A percentile compares a stretch with the other conserved stretches of the same genome.
Evolutionary conservation across 805 yeast genomes (phyloP).

Genomic region (Dipodascopsis tothii): DNA sequence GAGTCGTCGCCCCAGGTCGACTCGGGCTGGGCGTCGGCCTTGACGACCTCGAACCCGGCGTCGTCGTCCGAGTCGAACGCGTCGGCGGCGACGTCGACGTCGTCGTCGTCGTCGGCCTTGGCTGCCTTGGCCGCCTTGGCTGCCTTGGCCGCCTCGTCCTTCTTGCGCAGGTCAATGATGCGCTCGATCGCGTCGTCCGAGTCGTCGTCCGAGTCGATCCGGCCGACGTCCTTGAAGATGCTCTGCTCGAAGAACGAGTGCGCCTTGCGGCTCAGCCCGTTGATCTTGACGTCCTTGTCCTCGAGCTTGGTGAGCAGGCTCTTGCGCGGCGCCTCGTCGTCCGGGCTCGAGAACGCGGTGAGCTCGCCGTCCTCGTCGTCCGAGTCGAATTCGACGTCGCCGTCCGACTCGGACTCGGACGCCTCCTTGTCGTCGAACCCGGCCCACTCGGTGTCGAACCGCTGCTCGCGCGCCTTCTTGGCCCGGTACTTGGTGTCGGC

Average conservation of each 20-base stretch:
- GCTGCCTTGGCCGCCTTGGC: no score
- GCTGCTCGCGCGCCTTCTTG: conserved; percentile 44
- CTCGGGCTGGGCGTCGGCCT: neutral
- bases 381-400: conserved; percentile 28
- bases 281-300: conserved; percentile 21
- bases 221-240: conserved; percentile 30
- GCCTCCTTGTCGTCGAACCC: conserved; percentile 33
- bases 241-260: conserved; percentile 35
- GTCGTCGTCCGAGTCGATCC: conserved; percentile 23
- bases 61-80: conserved; percentile 11
- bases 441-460: conserved; percentile 44
- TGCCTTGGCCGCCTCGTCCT: conserved; percentile 21
- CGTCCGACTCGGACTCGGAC: conserved; percentile 22
- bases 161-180: conserved; percentile 6
- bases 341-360: conserved; percentile 18
- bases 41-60: no score
- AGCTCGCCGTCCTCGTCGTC: conserved; percentile 29
- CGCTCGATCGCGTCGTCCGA: conserved; percentile 21
- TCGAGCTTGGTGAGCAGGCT: conserved; percentile 20
- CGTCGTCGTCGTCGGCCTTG: conserved; percentile 16
- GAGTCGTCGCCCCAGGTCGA: neutral
- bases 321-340: conserved; percentile 19
- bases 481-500: conserved; percentile 46
- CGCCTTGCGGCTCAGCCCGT: conserved; percentile 33
- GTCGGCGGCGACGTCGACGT: conserved; percentile 18